phyloP scores from a whole-genome alignment of 352 stramenopile genomes.

The Phytopythium sindhum region DNA sequence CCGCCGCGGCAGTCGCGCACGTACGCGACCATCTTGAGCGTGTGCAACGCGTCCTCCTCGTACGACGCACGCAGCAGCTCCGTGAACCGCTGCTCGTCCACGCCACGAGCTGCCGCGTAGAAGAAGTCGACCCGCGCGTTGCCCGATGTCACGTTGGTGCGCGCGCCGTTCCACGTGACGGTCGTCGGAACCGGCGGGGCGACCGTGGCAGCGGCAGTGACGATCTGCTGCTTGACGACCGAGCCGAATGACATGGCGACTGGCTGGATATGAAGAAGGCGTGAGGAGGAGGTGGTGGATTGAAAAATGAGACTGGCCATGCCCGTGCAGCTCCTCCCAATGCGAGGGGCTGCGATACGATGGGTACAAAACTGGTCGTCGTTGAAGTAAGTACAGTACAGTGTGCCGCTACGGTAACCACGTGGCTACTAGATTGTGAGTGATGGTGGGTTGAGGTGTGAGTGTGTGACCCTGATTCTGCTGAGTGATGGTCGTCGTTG shows the following conservation, averaged over 20 bases:
- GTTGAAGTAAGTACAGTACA: not conserved
- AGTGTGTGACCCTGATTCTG: not conserved
- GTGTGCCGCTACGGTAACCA: not conserved
- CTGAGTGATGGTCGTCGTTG: constrained; percentile 9
- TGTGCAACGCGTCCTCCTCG: constrained; percentile 43
- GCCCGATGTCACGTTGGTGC: constrained; percentile 28
- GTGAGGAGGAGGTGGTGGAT: not conserved
- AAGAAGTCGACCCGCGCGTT: constrained; percentile 49
- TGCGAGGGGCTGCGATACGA: not conserved
- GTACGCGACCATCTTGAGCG: constrained; percentile 52
- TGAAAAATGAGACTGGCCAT: constrained; percentile 17
- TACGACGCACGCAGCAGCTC: constrained; percentile 34
- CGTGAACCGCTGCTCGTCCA: constrained; percentile 24
- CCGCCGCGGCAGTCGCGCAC: constrained; percentile 43
- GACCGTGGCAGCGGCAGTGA: not conserved
- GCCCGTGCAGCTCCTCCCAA: too few species aligned
- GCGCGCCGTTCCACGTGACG: constrained; percentile 40
- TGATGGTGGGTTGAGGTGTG: not conserved
- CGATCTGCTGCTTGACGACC: constrained; percentile 22
- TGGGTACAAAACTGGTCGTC: not conserved
- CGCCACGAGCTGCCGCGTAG: constrained; percentile 25
- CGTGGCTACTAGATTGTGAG: not conserved
- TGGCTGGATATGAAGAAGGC: not conserved
- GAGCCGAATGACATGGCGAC: constrained; percentile 19
- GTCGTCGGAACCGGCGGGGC: constrained; percentile 3